Conservation (phyloP, 768 basidiomycete genomes). For the Hirschioporus abietinus region DNA sequence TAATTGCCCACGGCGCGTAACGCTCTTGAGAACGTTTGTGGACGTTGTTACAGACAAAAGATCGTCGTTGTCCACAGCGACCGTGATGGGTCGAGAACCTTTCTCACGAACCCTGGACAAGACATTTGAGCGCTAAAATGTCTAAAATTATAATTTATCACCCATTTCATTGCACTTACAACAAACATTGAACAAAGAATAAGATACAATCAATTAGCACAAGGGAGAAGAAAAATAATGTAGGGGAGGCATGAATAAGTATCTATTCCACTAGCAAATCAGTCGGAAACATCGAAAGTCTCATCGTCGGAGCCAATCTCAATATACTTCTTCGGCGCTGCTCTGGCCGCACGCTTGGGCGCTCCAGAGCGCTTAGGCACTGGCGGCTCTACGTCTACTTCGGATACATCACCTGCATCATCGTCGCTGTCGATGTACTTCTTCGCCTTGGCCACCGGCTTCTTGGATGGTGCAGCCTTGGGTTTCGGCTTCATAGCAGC, state of each 20-base stretch:
- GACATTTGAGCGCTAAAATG: not conserved
- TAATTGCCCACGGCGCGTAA: not conserved
- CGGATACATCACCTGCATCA: slow-evolving; percentile 31
- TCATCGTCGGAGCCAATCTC: slow-evolving; percentile 49
- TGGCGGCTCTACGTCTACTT: slow-evolving; percentile 21
- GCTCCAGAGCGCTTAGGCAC: slow-evolving; percentile 35
- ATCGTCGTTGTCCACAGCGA: not conserved
- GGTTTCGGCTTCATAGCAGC: slow-evolving; percentile 14
- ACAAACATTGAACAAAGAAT: not conserved
- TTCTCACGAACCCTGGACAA: not conserved
- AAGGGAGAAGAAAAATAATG: not conserved
- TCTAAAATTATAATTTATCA: not conserved
- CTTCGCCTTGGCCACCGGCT: slow-evolving; percentile 30
- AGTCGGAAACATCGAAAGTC: slow-evolving; percentile 9
- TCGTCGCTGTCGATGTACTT: slow-evolving; percentile 36
- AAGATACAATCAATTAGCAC: not conserved
- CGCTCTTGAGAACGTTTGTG: not conserved
- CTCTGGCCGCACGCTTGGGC: slow-evolving; percentile 44
- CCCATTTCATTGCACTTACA: not conserved
- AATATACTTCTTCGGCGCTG: slow-evolving; percentile 54
- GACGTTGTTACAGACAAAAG: slow-evolving; percentile 1
- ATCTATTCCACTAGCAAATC: slow-evolving; percentile 5
- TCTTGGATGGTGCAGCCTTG: slow-evolving; percentile 49
- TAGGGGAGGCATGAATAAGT: not conserved
- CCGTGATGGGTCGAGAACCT: not conserved